Evolutionary conservation across 23 red algal genomes (phyloP).

Genomic region (Gracilaria vermiculophylla): DNA sequence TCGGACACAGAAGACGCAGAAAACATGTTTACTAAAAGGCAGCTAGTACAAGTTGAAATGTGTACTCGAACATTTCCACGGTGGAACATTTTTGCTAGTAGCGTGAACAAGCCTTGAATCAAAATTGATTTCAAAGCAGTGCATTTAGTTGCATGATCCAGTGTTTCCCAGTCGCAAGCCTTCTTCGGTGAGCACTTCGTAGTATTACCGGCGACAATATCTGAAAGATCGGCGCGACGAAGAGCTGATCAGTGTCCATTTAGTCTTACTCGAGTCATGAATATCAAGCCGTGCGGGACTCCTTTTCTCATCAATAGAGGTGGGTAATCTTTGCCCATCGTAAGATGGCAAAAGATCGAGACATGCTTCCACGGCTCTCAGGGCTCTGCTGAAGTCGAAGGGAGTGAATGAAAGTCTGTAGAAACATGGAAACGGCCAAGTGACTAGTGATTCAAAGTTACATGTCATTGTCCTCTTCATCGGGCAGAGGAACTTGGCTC

Average conservation of each 20-base stretch:
- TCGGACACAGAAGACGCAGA: constrained; percentile 1
- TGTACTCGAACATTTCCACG: not conserved
- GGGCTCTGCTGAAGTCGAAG: not conserved
- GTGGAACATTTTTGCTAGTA: not conserved
- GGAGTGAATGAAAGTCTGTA: not conserved
- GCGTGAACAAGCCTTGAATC: not conserved
- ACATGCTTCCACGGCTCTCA: not conserved
- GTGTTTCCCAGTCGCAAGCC: not conserved
- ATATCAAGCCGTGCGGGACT: not conserved
- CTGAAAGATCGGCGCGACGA: not conserved
- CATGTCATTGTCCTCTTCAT: constrained; percentile 88
- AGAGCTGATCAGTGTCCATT: not conserved
- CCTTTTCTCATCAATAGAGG: not conserved
- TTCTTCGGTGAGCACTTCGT: not conserved
- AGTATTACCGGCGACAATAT: not conserved
- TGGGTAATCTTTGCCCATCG: not conserved
- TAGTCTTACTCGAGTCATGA: not conserved
- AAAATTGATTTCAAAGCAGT: not conserved
- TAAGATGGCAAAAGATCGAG: not conserved
- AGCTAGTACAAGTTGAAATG: constrained; percentile 6
- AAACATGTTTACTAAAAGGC: constrained; percentile 17
- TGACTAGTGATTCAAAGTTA: constrained; percentile 20
- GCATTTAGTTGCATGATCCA: not conserved
- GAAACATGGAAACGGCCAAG: constrained; percentile 1
- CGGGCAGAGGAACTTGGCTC: constrained; percentile 82